A percentile compares a stretch with the other conserved stretches of the same genome.
Evolutionary conservation across 2,329 filamentous ascomycete species (phyloP).

Genomic region (Botrytis aclada): DNA sequence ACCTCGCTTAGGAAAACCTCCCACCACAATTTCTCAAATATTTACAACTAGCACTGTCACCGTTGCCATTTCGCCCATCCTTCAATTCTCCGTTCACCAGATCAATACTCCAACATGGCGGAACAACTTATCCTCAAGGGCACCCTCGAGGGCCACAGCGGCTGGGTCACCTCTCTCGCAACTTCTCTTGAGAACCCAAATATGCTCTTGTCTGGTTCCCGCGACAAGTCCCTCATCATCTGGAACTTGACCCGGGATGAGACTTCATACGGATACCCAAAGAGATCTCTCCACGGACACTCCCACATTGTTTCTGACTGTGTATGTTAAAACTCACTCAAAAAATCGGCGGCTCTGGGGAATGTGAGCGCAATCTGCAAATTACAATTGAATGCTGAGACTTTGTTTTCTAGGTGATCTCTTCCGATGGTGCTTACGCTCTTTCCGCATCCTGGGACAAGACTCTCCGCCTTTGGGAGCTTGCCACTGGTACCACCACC

Average conservation of each 20-base stretch:
- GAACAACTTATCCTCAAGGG: conserved; percentile 73
- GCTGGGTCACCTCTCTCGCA: conserved; percentile 98
- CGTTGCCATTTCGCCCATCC: conserved; percentile 12
- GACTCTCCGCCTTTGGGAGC: conserved; percentile 99
- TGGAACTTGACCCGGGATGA: conserved; percentile 99
- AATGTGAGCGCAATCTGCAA: conserved; percentile 24
- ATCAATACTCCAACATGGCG: conserved; percentile 36
- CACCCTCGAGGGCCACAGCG: conserved; percentile 98
- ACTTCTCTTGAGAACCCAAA: conserved; percentile 99
- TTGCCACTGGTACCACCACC: conserved; percentile 94
- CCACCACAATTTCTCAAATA: conserved; percentile 22
- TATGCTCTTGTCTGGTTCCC: conserved; percentile 96
- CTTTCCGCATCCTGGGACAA: conserved; percentile 99
- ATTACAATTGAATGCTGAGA: conserved; percentile 40
- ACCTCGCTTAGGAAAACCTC: conserved; percentile 20
- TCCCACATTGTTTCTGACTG: conserved; percentile 99
- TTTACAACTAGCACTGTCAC: conserved; percentile 9
- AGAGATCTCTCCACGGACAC: conserved; percentile 97
- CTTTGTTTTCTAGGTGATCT: conserved; percentile 73
- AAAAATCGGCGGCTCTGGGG: conserved; percentile 9
- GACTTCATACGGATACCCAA: conserved; percentile 96
- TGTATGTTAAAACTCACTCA: conserved; percentile 59
- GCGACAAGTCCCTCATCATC: conserved; percentile 99
- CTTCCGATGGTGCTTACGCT: conserved; percentile 97
- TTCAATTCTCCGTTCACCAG: conserved; percentile 25